Base-by-base conservation (phyloP, 768 basidiomycete genomes). In the Xerocomellus amylosporus region DNA sequence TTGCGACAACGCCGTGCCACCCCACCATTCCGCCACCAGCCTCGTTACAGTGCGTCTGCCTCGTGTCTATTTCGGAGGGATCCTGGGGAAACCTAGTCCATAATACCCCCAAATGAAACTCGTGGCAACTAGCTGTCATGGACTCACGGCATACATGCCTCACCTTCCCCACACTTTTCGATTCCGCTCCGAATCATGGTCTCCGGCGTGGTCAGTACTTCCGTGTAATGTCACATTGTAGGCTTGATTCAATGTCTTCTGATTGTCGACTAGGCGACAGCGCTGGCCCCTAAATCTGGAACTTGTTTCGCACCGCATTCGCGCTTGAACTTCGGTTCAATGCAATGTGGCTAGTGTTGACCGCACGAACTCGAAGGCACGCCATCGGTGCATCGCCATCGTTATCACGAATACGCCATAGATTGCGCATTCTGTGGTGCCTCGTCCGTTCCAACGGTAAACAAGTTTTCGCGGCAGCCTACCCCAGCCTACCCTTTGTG, bases 41-140 rank as follows among this genome's bases (percentile, higher is more conserved):
- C 15, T 49, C 41, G 26, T 39, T 43, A 28, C 54, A 41, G 33
- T 55, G 36, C 50, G 15, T 46, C 37, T 14, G 30, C 55, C 53
- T 60, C 63, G 31, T 64, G 64, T 52, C 41, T 34, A 30, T 51
- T 45, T 26, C 17, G 43, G 51, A 53, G 22, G 31, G 15, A 31
- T n/a, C 46, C 39, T 52, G 26, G 31, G 46, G 44, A 43, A 50
- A 39, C 28, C 4, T 26, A 26, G 8, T 22, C n/a, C 31, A 46
- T 46, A 46, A 33, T 38, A 33, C 44, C 36, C 49, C 39, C 34
- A 44, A 41, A 49, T 58, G 55, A 55, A 46, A 30, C 37, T 13
- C n/a, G n/a, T n/a, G n/a, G n/a, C n/a, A n/a, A n/a, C n/a, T n/a
- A n/a, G n/a, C n/a, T n/a, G n/a, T n/a, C n/a, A 31, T 24, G 33